A percentile compares a stretch with the other conserved stretches of the same genome.
These are phyloP conservation scores for Fusarium denticulatum DNA, from an alignment of 2,329 filamentous ascomycete species.

Conservation along the genomic window DNA sequence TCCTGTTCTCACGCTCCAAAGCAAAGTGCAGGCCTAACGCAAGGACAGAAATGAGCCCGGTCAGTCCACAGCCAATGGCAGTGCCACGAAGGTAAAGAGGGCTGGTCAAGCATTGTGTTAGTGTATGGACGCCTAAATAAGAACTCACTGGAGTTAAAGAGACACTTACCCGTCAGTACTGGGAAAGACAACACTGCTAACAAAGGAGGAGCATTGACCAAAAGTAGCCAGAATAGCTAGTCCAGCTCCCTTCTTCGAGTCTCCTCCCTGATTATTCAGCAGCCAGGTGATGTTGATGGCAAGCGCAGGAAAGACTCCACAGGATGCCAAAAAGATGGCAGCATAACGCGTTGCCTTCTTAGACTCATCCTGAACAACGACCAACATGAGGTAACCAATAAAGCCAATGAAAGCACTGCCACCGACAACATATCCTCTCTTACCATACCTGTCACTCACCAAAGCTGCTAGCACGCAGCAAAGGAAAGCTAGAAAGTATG, in stretches of 20 bases:
- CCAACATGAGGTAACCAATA: constrained; percentile 11
- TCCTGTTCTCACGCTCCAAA: constrained; percentile 6
- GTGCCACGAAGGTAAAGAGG: constrained; percentile 10
- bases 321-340: constrained; percentile 1
- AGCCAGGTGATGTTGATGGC: constrained; percentile 27
- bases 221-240: constrained; percentile 6
- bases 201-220: constrained; percentile 11
- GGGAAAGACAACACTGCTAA: constrained; percentile 20
- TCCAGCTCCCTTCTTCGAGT: constrained; percentile 13
- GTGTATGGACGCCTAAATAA: not conserved
- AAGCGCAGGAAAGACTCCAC: constrained; percentile 17
- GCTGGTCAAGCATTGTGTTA: not conserved
- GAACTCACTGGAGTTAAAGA: accelerated
- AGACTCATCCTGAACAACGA: constrained; percentile 6
- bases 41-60: not conserved
- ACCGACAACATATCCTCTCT: not conserved
- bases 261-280: constrained; percentile 24
- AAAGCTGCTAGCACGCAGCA: constrained; percentile 12
- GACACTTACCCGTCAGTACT: constrained; percentile 11
- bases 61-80: constrained; percentile 22
- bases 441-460: constrained; percentile 2
- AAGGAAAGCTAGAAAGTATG: constrained; percentile 14
- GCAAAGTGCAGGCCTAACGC: constrained; percentile 10
- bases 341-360: constrained; percentile 2
- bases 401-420: not conserved